A percentile compares a stretch with the other conserved stretches of the same genome.
phyloP scores from a whole-genome alignment of 2,329 filamentous ascomycete species.

The Pseudogymnoascus sp. region DNA sequence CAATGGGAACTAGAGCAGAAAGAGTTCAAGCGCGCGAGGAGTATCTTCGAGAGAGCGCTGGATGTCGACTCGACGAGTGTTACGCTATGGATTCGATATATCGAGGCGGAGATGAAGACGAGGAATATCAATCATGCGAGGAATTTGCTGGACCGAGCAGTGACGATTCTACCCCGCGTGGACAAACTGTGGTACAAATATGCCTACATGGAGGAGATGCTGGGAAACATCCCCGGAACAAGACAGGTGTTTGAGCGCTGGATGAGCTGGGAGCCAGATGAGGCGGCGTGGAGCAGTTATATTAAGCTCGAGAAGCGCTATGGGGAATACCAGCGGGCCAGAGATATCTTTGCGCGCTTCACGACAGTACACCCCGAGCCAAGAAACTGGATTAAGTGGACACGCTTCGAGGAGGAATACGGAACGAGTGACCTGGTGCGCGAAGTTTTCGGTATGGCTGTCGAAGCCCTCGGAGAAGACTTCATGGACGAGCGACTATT shows the following conservation, averaged over 20 bases:
- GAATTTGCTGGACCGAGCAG: conserved; percentile 89
- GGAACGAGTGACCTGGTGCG: conserved; percentile 86
- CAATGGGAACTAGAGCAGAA: conserved; percentile 98
- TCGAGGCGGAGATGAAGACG: conserved; percentile 92
- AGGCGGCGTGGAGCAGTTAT: conserved; percentile 90
- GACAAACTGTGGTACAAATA: conserved; percentile 99
- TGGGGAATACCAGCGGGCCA: conserved; percentile 80
- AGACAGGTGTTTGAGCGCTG: conserved; percentile 93
- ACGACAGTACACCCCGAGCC: conserved; percentile 90
- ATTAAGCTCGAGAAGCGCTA: conserved; percentile 97
- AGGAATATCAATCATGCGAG: conserved; percentile 95
- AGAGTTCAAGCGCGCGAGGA: conserved; percentile 84
- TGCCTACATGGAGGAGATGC: conserved; percentile 96
- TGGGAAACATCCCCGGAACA: conserved; percentile 87
- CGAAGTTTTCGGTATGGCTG: conserved; percentile 80
- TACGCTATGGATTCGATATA: conserved; percentile 82
- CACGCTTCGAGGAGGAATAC: conserved; percentile 91
- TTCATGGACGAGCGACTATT: conserved; percentile 96
- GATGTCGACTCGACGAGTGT: conserved; percentile 86
- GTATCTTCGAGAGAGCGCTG: conserved; percentile 88
- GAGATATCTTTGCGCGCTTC: conserved; percentile 82
- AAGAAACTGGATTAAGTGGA: conserved; percentile 98
- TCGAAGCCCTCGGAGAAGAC: conserved; percentile 85
- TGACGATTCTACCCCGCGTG: conserved; percentile 79
- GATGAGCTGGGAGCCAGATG: conserved; percentile 97